Evolutionary conservation across 768 basidiomycete species (phyloP).

Genomic region (Cyclocybe aegerita): DNA sequence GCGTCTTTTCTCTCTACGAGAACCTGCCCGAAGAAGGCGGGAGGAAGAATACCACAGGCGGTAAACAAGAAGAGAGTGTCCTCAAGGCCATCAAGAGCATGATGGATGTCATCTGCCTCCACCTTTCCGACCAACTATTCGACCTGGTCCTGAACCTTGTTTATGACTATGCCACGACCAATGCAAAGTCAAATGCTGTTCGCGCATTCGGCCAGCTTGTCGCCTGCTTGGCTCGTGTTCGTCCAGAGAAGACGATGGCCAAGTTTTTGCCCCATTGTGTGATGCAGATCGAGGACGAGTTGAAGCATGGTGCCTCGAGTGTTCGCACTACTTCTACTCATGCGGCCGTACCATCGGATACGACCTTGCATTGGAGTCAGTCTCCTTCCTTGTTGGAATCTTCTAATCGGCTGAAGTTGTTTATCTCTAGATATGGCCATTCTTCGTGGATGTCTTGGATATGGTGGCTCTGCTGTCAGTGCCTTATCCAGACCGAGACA

Average conservation of each 20-base stretch:
- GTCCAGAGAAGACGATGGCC: constrained; percentile 71
- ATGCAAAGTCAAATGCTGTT: constrained; percentile 89
- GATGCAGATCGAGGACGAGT: constrained; percentile 76
- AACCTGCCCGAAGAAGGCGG: constrained; percentile 96
- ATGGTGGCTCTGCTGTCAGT: constrained; percentile 64
- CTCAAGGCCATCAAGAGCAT: constrained; percentile 79
- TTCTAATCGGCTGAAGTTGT: background rate
- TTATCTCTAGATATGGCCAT: constrained; percentile 66
- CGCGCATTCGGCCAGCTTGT: constrained; percentile 88
- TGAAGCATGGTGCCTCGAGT: constrained; percentile 89
- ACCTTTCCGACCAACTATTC: constrained; percentile 77
- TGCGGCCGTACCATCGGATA: constrained; percentile 76
- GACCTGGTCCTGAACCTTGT: constrained; percentile 84
- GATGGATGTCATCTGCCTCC: constrained; percentile 78
- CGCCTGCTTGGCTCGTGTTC: constrained; percentile 76
- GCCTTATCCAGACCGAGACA: background rate
- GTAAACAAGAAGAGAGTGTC: constrained; percentile 78
- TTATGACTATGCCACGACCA: constrained; percentile 84
- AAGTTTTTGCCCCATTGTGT: constrained; percentile 81
- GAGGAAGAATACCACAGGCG: constrained; percentile 78
- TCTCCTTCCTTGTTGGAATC: background rate
- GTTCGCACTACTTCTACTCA: constrained; percentile 77
- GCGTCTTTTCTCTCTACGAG: constrained; percentile 81
- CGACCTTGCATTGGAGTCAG: constrained; percentile 92
- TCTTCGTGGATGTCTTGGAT: constrained; percentile 78